phyloP scores from a whole-genome alignment of 768 basidiomycete genomes.

The Cubamyces sp. region DNA sequence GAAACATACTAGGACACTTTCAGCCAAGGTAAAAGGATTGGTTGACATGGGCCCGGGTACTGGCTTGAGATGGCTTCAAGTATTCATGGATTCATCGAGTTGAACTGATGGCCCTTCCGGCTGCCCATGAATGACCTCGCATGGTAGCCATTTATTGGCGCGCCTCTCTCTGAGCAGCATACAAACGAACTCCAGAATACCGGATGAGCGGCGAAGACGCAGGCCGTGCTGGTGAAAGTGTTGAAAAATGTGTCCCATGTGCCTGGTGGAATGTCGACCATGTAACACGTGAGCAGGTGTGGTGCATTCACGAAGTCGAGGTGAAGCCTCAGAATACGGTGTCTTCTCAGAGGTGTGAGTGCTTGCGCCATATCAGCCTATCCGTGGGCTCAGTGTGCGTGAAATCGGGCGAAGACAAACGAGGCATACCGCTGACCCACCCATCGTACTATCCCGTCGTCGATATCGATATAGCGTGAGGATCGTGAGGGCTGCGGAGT shows the following conservation, averaged over 20 bases:
- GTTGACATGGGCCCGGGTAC: neutral
- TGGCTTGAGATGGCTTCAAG: neutral
- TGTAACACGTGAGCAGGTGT: neutral
- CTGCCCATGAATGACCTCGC: neutral
- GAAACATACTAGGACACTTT: neutral
- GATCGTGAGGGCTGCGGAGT: neutral
- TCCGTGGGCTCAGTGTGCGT: neutral
- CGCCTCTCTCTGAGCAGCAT: neutral
- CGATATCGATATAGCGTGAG: slow-evolving; percentile 5
- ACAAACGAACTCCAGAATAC: neutral
- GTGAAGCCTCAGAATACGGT: neutral
- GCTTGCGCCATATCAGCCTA: neutral
- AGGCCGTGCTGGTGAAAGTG: neutral
- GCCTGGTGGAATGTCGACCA: neutral
- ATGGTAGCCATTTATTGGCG: slow-evolving; percentile 2
- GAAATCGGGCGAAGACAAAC: neutral
- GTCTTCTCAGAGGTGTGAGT: neutral
- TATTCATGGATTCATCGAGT: neutral
- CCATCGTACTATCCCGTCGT: neutral
- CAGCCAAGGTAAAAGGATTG: neutral
- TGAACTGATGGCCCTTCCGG: neutral
- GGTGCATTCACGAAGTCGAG: neutral
- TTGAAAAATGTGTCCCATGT: neutral
- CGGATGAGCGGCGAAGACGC: neutral
- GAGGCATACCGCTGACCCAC: neutral